A percentile compares a stretch with the other conserved stretches of the same genome.
Conservation (phyloP, 371 early-diverging fungal genomes). For the Rhizoclosmatium hyalinum region DNA sequence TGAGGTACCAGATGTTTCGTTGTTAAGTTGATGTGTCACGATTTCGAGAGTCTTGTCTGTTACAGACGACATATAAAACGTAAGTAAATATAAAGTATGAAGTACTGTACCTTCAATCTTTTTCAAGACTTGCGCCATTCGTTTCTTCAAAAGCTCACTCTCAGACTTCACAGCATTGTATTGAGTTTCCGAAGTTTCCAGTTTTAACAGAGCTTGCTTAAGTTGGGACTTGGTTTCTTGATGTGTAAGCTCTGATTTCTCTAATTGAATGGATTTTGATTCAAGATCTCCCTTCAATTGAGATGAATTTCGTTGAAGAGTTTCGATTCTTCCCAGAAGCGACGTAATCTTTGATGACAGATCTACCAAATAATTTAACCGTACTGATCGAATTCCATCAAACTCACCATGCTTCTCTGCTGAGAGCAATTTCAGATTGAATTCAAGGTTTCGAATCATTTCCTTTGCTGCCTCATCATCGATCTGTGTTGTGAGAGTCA, state of each 20-base stretch:
- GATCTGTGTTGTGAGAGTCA: neutral
- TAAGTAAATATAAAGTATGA: neutral
- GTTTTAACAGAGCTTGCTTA: neutral
- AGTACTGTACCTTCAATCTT: constrained; percentile 2
- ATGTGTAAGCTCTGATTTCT: neutral
- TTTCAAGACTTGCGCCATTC: neutral
- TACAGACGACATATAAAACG: neutral
- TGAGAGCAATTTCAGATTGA: neutral
- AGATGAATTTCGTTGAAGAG: neutral
- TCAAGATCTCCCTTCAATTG: neutral
- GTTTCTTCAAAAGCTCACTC: neutral
- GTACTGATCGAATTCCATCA: neutral
- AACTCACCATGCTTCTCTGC: neutral
- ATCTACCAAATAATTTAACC: neutral
- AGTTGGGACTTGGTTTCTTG: neutral
- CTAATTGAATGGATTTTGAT: neutral
- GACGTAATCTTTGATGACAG: too few relatives aligned
- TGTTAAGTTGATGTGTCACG: constrained; percentile 5
- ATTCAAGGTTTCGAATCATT: neutral
- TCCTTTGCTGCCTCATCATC: neutral
- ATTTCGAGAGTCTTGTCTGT: constrained; percentile 7
- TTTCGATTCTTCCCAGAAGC: neutral
- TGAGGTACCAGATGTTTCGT: neutral
- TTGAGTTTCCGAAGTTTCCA: neutral
- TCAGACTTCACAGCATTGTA: neutral